A percentile compares a stretch with the other conserved stretches of the same genome.
Evolutionary conservation across 495 filamentous ascomycete species (phyloP).

Genomic region (Trichoderma orchidacearum): DNA sequence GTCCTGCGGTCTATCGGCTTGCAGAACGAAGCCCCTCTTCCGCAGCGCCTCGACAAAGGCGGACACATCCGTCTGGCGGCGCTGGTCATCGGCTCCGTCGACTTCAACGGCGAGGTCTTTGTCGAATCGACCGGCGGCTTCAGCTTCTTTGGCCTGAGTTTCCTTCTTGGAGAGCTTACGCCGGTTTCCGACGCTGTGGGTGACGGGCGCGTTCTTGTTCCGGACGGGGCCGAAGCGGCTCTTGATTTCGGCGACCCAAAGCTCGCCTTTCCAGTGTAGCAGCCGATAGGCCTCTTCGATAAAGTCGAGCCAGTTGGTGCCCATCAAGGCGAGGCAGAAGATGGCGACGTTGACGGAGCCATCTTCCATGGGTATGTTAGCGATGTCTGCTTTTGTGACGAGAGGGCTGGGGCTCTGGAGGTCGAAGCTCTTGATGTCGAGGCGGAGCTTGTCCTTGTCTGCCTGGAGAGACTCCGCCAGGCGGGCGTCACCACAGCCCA

Average conservation of each 20-base stretch:
- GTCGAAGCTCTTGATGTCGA: slow-evolving; percentile 30
- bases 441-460: slow-evolving; percentile 24
- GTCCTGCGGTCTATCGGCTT: slow-evolving; percentile 29
- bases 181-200: slow-evolving; percentile 48
- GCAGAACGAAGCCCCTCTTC: slow-evolving; percentile 65
- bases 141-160: slow-evolving; percentile 36
- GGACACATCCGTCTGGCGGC: slow-evolving; percentile 69
- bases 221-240: slow-evolving; percentile 61
- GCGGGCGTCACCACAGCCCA: slow-evolving; percentile 45
- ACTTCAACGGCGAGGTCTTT: slow-evolving; percentile 37
- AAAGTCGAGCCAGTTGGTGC: slow-evolving; percentile 94
- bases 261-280: slow-evolving; percentile 80
- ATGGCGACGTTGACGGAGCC: slow-evolving; percentile 69
- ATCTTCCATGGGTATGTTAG: slow-evolving; percentile 60
- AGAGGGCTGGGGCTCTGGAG: slow-evolving; percentile 49
- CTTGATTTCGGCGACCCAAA: slow-evolving; percentile 96
- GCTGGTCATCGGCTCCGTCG: slow-evolving; percentile 32
- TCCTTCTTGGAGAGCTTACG: slow-evolving; percentile 23
- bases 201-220: slow-evolving; percentile 43
- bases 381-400: slow-evolving; percentile 79
- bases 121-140: slow-evolving; percentile 17
- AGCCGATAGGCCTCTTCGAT: slow-evolving; percentile 90
- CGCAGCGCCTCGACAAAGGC: slow-evolving; percentile 75
- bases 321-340: slow-evolving; percentile 95
- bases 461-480: slow-evolving; percentile 57